phyloP scores from a whole-genome alignment of 192 early-diverging fungal genomes.

The Bifiguratus adelaidae region DNA sequence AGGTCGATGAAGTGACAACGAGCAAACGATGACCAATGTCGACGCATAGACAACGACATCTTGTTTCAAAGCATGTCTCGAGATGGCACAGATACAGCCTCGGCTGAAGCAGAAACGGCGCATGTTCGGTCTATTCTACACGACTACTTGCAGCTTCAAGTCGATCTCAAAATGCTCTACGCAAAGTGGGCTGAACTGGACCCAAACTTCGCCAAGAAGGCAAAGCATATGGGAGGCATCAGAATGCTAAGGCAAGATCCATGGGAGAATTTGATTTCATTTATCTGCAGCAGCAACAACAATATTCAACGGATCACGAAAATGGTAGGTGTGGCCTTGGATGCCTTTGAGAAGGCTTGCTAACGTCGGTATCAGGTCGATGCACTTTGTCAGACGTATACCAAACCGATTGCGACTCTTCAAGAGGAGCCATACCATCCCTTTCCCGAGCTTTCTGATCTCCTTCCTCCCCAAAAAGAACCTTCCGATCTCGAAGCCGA shows the following conservation, averaged over 20 bases:
- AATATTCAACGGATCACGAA: conserved; percentile 84
- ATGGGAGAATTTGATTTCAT: conserved; percentile 76
- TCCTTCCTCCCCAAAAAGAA: conserved; percentile 29
- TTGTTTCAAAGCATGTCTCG: no score
- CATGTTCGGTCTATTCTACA: conserved; percentile 25
- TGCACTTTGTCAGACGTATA: conserved; percentile 36
- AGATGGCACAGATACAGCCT: no score
- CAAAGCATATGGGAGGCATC: conserved; percentile 45
- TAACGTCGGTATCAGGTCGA: conserved; percentile 16
- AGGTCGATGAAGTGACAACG: conserved; percentile 2
- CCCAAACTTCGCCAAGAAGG: conserved; percentile 53
- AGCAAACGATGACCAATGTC: no score
- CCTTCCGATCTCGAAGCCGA: conserved; percentile 48
- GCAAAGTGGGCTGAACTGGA: conserved; percentile 46
- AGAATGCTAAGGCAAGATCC: conserved; percentile 77
- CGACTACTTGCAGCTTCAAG: conserved; percentile 85
- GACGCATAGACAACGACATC: no score
- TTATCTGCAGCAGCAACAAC: conserved; percentile 93
- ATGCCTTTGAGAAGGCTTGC: background rate
- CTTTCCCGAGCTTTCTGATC: conserved; percentile 51
- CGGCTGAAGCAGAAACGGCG: no score
- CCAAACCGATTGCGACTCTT: conserved; percentile 22
- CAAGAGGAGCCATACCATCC: conserved; percentile 36
- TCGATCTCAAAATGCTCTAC: conserved; percentile 46
- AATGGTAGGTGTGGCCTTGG: conserved; percentile 49